Percentiles rank a stretch among this genome's conserved stretches.
Conservation (phyloP, 805 yeast species). For the Cyberlindnera xishuangbannaensis region DNA sequence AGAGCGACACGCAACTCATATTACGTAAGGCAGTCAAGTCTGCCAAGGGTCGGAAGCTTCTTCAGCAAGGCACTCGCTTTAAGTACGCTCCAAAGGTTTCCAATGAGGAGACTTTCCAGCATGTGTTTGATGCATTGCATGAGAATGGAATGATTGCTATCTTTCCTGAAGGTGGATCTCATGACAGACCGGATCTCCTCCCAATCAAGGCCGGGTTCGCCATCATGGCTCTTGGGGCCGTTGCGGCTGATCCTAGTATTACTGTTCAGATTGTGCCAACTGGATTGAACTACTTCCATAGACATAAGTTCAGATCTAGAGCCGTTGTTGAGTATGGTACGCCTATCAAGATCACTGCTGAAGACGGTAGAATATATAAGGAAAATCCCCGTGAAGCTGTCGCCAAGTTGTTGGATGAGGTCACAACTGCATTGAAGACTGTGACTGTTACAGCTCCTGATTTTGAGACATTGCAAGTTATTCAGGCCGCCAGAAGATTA, state of each 20-base stretch:
- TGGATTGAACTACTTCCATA: slow-evolving; percentile 94
- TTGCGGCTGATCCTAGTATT: slow-evolving; percentile 67
- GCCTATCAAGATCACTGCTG: slow-evolving; percentile 64
- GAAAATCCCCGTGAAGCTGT: slow-evolving; percentile 72
- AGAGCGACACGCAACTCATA: slow-evolving; percentile 64
- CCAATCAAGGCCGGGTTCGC: slow-evolving; percentile 98
- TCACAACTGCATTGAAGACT: slow-evolving; percentile 70
- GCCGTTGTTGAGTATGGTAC: slow-evolving; percentile 92
- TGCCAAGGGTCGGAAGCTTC: slow-evolving; percentile 39
- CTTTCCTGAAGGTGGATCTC: slow-evolving; percentile 98
- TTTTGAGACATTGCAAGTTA: slow-evolving; percentile 87
- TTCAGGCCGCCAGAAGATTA: slow-evolving; percentile 88
- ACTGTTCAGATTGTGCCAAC: slow-evolving; percentile 86
- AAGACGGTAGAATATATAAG: slow-evolving; percentile 58
- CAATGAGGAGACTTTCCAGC: slow-evolving; percentile 73
- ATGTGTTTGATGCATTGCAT: slow-evolving; percentile 77
- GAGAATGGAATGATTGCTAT: slow-evolving; percentile 80
- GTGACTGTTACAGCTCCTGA: slow-evolving; percentile 95
- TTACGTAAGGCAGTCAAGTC: slow-evolving; percentile 64
- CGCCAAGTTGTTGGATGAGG: slow-evolving; percentile 59
- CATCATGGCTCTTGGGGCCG: slow-evolving; percentile 93
- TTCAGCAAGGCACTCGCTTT: slow-evolving; percentile 55
- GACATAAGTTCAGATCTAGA: slow-evolving; percentile 88
- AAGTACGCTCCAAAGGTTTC: slow-evolving; percentile 78
- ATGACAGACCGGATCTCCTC: slow-evolving; percentile 82